These are phyloP conservation scores for Monosporascus sp. DNA, from an alignment of 2,329 filamentous ascomycete species.

Conservation along the genomic window DNA sequence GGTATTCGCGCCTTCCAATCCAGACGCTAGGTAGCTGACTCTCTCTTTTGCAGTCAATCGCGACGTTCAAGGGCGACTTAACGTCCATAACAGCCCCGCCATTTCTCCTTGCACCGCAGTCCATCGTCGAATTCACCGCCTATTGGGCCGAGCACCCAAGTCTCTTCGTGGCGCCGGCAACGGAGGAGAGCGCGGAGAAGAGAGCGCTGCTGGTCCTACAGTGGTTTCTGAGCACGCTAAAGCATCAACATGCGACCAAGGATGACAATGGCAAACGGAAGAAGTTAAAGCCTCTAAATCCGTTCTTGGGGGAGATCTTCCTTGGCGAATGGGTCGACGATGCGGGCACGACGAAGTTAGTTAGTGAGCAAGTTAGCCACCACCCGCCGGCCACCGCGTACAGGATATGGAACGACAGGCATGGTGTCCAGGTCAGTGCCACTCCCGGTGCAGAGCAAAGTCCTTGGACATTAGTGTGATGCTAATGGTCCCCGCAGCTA, in stretches of 20 bases:
- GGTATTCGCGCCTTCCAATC: background rate
- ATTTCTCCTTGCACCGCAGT: constrained; percentile 75
- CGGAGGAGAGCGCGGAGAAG: constrained; percentile 73
- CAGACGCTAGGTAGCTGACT: constrained; percentile 1
- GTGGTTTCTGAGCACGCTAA: constrained; percentile 92
- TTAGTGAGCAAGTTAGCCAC: constrained; percentile 93
- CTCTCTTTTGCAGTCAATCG: constrained; percentile 53
- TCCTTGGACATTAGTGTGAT: background rate
- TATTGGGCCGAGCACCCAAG: constrained; percentile 78
- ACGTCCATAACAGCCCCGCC: constrained; percentile 76
- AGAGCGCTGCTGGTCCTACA: constrained; percentile 83
- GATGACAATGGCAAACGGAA: constrained; percentile 82
- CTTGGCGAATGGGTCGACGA: constrained; percentile 84
- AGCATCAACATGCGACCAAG: constrained; percentile 70
- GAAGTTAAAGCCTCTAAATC: constrained; percentile 90
- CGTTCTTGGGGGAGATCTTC: constrained; percentile 92
- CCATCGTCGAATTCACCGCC: constrained; percentile 72
- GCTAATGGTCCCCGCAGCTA: constrained; percentile 33
- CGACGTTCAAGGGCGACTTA: constrained; percentile 76
- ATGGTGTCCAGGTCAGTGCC: constrained; percentile 53
- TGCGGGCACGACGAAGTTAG: constrained; percentile 73
- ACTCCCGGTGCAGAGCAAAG: background rate
- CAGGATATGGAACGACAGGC: constrained; percentile 78
- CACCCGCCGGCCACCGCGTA: constrained; percentile 95
- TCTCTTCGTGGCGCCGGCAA: constrained; percentile 75